Evolutionary conservation across 805 yeast species (phyloP), one percentile per base, ranked within the genome.

Genomic region (Metschnikowia rubicola): DNA sequence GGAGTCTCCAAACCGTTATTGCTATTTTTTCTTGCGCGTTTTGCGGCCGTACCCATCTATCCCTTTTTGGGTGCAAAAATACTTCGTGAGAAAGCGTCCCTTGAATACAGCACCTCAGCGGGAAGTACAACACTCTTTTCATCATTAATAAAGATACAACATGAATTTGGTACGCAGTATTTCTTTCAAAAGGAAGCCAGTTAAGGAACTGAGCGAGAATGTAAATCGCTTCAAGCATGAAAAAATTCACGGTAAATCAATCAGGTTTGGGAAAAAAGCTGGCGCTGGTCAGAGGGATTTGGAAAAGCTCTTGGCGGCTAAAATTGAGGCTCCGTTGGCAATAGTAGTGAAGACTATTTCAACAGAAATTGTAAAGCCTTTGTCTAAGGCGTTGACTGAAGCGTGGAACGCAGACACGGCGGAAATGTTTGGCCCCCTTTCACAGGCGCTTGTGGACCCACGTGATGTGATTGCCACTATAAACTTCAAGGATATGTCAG

Each of bases 271-370:
- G 26, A 36, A 36, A 19, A 36, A 30, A 6, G 29, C 8, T n/a
- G 10, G 37, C 15, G 17, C 30, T 12, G 8, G 15, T 6, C 38
- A 21, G 30, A 38, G 29, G 12, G 43, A 38, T n/a, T 28, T 38
- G 31, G 47, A 44, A 26, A 39, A n/a, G 15, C 9, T 29, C 13
- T 39, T 44, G 35, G 10, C 35, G 8, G 15, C 39, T 17, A 17
- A 42, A 13, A 34, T 44, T 12, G 47, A 39, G 15, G 42, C 37
- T 9, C 47, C 47, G 12, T 44, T 44, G 30, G 42, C 43, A 9
- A 38, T 30, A 6, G 21, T 43, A 6, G 47, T 43, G 29, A 43
- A 32, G 34, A 37, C 42, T 10, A 32, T 37, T 3, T 43, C 47
- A 7, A 26, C 28, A 13, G 47, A 43, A 30, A 33, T 43, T 19